Evolutionary conservation across 148 eudicot genomes (phyloP).

Genomic region (Dianthus caryophyllus): DNA sequence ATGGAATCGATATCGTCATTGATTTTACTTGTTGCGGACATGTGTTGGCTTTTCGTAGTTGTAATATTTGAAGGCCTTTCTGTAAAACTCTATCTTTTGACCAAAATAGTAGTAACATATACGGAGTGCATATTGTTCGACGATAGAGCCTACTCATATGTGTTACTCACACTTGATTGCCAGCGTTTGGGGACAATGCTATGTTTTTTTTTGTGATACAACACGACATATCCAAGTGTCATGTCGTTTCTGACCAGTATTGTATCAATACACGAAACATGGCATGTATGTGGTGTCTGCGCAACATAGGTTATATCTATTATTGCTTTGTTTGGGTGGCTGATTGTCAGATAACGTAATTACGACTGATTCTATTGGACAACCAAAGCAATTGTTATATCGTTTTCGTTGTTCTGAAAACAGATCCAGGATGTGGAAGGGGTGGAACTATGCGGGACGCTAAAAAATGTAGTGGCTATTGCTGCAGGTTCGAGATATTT

Average conservation of each 20-base stretch:
- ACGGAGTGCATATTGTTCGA: too few relatives aligned
- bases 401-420: constrained; percentile 15
- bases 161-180: too few relatives aligned
- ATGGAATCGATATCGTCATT: background rate
- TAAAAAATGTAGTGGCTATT: constrained; percentile 90
- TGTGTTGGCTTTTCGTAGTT: background rate
- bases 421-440: constrained; percentile 95
- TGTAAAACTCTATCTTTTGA: background rate
- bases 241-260: too few relatives aligned
- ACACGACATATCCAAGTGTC: too few relatives aligned
- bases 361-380: background rate
- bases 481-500: constrained; percentile 67
- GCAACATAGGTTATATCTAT: too few relatives aligned
- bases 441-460: constrained; percentile 95
- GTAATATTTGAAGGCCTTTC: background rate
- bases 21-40: background rate
- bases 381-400: background rate
- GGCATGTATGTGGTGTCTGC: too few relatives aligned
- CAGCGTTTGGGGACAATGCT: too few relatives aligned
- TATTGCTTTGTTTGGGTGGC: background rate
- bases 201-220: too few relatives aligned
- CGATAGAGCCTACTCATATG: background rate
- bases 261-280: too few relatives aligned
- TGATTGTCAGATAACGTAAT: background rate
- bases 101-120: background rate